phyloP scores from a whole-genome alignment of 441 rosid species.

The Jatropha podagrica region DNA sequence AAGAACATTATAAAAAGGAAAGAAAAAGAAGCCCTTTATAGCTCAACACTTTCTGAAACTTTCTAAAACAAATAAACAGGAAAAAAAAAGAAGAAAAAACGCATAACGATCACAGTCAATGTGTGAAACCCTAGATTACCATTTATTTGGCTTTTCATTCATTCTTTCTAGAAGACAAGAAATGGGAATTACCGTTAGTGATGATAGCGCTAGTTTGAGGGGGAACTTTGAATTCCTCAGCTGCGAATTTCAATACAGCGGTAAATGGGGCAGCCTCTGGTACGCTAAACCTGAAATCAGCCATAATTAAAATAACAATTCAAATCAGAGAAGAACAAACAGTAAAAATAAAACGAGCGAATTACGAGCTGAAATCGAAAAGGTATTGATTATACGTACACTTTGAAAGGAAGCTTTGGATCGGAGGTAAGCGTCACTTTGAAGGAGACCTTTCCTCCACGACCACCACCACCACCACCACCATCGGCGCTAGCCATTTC shows the following conservation, averaged over 20 bases:
- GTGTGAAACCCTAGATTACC: neutral
- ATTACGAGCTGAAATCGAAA: neutral
- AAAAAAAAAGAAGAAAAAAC: neutral
- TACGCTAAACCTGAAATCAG: conserved; percentile 71
- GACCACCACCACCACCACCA: conserved; percentile 8
- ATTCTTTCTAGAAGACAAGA: neutral
- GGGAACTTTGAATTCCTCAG: conserved; percentile 98
- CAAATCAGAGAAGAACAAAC: neutral
- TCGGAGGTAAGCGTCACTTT: conserved; percentile 92
- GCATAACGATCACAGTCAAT: neutral
- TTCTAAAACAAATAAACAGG: neutral
- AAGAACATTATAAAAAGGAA: neutral
- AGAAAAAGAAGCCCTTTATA: neutral
- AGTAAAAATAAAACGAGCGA: neutral
- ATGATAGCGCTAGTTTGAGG: conserved; percentile 98
- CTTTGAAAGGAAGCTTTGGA: conserved; percentile 97
- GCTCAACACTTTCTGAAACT: no score
- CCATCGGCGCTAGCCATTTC: conserved; percentile 28
- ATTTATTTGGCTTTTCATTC: neutral
- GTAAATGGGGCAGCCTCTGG: conserved; percentile 97
- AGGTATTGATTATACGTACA: conserved; percentile 40
- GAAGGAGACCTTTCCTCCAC: conserved; percentile 85
- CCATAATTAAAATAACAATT: neutral
- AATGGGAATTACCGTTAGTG: conserved; percentile 60
- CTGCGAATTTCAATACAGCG: conserved; percentile 87